phyloP scores from a whole-genome alignment of 495 filamentous ascomycete species.

The Endocarpon pusillum region DNA sequence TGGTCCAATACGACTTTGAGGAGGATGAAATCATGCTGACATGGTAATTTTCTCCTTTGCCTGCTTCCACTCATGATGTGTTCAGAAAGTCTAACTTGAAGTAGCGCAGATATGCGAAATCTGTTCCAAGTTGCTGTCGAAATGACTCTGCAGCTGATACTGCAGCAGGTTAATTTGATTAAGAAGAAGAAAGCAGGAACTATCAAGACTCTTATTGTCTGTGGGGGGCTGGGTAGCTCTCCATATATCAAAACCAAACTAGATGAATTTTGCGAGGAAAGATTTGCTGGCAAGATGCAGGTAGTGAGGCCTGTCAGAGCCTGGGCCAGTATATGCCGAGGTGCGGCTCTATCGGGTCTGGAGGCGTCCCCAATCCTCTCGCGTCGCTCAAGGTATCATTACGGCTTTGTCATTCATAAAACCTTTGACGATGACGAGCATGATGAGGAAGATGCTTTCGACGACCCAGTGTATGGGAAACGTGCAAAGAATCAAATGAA shows the following conservation, averaged over 20 bases:
- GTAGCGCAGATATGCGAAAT: constrained; percentile 19
- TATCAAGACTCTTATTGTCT: constrained; percentile 39
- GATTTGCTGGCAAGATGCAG: constrained; percentile 2
- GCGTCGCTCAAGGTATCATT: constrained; percentile 50
- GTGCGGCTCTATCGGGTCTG: constrained; percentile 47
- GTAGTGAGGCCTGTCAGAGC: constrained; percentile 22
- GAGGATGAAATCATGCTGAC: constrained; percentile 3
- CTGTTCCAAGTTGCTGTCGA: constrained; percentile 39
- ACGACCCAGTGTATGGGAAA: not conserved
- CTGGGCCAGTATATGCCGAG: constrained; percentile 59
- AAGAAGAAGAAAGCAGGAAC: constrained; percentile 25
- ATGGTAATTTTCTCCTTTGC: no score
- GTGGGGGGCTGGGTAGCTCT: constrained; percentile 52
- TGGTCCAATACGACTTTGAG: constrained; percentile 5
- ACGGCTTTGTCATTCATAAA: constrained; percentile 25
- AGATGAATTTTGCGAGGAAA: constrained; percentile 9
- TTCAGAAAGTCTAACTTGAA: not conserved
- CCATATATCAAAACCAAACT: constrained; percentile 41
- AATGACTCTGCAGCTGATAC: constrained; percentile 38
- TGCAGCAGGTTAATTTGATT: constrained; percentile 26
- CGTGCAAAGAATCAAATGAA: no score
- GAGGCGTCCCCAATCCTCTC: constrained; percentile 56
- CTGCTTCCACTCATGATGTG: no score
- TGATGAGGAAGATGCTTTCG: constrained; percentile 1
- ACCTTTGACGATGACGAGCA: not conserved